Percentiles rank a stretch among this genome's conserved stretches.
These are phyloP conservation scores for Claviceps humidiphila DNA, from an alignment of 2,329 filamentous ascomycete genomes.

Conservation along the genomic window DNA sequence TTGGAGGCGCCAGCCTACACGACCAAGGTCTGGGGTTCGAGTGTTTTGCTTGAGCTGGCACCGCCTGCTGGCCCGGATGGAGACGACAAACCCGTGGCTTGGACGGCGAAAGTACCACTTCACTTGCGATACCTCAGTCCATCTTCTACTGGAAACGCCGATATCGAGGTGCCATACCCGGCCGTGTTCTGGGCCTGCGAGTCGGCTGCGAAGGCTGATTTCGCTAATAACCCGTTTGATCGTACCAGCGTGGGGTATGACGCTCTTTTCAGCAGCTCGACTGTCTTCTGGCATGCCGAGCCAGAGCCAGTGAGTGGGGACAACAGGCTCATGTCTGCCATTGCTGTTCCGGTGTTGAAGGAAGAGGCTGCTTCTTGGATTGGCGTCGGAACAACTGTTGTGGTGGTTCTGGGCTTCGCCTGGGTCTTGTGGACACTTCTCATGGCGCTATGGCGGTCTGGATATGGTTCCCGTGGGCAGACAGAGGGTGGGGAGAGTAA, in stretches of 20 bases:
- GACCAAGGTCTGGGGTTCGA: slow-evolving; percentile 64
- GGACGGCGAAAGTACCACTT: slow-evolving; percentile 61
- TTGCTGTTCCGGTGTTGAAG: slow-evolving; percentile 55
- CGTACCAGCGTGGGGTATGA: slow-evolving; percentile 77
- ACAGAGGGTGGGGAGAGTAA: background rate
- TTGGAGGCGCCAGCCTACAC: slow-evolving; percentile 84
- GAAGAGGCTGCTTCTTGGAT: slow-evolving; percentile 34
- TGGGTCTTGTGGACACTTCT: slow-evolving; percentile 54
- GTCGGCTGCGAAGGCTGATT: slow-evolving; percentile 50
- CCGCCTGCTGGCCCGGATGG: slow-evolving; percentile 26
- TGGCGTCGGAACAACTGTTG: slow-evolving; percentile 41
- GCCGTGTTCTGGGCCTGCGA: slow-evolving; percentile 84
- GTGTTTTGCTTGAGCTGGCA: slow-evolving; percentile 60
- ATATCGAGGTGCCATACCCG: slow-evolving; percentile 61
- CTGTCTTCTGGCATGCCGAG: slow-evolving; percentile 69
- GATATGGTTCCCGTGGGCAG: background rate
- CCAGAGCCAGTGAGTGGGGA: slow-evolving; percentile 28
- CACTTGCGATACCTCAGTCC: slow-evolving; percentile 75
- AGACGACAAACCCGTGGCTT: slow-evolving; percentile 29
- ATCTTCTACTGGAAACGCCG: slow-evolving; percentile 36
- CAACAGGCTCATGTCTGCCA: slow-evolving; percentile 33
- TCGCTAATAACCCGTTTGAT: slow-evolving; percentile 73
- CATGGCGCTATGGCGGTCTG: slow-evolving; percentile 4
- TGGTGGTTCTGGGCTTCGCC: slow-evolving; percentile 50
- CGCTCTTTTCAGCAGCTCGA: slow-evolving; percentile 58